These are phyloP conservation scores for Metarhizium brunneum DNA, from an alignment of 2,329 filamentous ascomycete genomes.

Conservation along the genomic window DNA sequence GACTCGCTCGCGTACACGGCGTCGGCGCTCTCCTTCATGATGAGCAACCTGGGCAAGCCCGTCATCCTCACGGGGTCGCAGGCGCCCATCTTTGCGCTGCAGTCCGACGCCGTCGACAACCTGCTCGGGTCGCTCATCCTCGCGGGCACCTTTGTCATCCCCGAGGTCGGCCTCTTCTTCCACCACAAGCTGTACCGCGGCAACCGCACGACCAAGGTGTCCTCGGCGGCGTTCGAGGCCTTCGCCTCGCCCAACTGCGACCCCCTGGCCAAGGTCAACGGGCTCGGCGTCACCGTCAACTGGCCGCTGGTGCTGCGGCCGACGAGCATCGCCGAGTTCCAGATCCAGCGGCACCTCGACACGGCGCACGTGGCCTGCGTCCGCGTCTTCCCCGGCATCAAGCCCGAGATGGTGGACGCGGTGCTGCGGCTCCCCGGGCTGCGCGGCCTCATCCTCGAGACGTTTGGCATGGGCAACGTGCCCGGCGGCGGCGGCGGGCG, in stretches of 20 bases:
- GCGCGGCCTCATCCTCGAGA: slow-evolving; percentile 77
- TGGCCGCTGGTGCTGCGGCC: slow-evolving; percentile 72
- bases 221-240: slow-evolving; percentile 75
- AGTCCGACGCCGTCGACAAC: slow-evolving; percentile 88
- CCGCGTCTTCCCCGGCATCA: slow-evolving; percentile 85
- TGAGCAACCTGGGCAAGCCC: slow-evolving; percentile 82
- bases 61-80: slow-evolving; percentile 78
- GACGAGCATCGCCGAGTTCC: slow-evolving; percentile 64
- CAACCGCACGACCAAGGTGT: slow-evolving; percentile 81
- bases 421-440: slow-evolving; percentile 70
- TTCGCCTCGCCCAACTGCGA: slow-evolving; percentile 83
- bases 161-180: slow-evolving; percentile 90
- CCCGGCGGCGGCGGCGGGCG: slow-evolving; percentile 73
- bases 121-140: slow-evolving; percentile 81
- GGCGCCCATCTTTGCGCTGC: slow-evolving; percentile 80
- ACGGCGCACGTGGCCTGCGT: slow-evolving; percentile 85
- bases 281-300: slow-evolving; percentile 69
- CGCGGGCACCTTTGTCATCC: slow-evolving; percentile 85
- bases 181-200: slow-evolving; percentile 84
- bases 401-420: slow-evolving; percentile 84
- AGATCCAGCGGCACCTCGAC: slow-evolving; percentile 65
- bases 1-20: slow-evolving; percentile 85
- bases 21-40: slow-evolving; percentile 87
- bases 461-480: slow-evolving; percentile 87
- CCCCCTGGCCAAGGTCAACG: slow-evolving; percentile 73